These are phyloP conservation scores for Hypoxylon rubiginosum DNA, from an alignment of 2,329 filamentous ascomycete genomes.

Conservation along the genomic window DNA sequence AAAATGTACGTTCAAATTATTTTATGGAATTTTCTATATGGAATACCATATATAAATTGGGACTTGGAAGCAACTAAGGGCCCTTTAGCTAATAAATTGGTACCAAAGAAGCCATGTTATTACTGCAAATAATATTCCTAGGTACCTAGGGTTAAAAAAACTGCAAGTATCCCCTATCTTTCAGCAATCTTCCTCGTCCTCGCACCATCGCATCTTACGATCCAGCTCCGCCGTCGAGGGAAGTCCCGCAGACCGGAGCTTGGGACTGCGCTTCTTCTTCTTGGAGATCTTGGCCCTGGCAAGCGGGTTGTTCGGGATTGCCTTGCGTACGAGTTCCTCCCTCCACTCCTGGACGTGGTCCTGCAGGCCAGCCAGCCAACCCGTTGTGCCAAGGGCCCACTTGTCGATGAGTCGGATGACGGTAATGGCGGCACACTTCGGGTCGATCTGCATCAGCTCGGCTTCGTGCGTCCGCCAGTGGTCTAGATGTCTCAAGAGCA, in stretches of 20 bases:
- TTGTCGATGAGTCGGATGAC: constrained; percentile 15
- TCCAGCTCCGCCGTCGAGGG: background rate
- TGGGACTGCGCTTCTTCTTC: background rate
- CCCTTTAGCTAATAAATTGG: too few species aligned
- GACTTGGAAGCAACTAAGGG: too few species aligned
- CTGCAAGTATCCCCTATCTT: background rate
- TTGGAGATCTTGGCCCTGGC: constrained; percentile 2
- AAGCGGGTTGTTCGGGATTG: constrained; percentile 11
- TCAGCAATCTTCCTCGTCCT: background rate
- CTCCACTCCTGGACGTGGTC: constrained; percentile 3
- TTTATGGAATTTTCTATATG: too few species aligned
- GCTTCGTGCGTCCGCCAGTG: constrained; percentile 6
- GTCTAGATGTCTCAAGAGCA: constrained; percentile 4
- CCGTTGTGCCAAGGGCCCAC: constrained; percentile 9
- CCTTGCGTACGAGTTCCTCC: background rate
- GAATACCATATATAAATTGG: too few species aligned
- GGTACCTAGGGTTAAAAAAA: too few species aligned
- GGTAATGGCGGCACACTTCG: background rate
- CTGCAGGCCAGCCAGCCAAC: background rate
- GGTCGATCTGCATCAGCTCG: constrained; percentile 13
- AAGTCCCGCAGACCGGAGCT: background rate
- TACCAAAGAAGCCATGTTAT: background rate
- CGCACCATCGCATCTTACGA: background rate
- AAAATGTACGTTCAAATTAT: too few species aligned
- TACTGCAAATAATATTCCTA: background rate